Percentiles rank a stretch among this genome's conserved stretches.
These are phyloP conservation scores for Yarrowia deformans DNA, from an alignment of 805 yeast species.

Conservation along the genomic window DNA sequence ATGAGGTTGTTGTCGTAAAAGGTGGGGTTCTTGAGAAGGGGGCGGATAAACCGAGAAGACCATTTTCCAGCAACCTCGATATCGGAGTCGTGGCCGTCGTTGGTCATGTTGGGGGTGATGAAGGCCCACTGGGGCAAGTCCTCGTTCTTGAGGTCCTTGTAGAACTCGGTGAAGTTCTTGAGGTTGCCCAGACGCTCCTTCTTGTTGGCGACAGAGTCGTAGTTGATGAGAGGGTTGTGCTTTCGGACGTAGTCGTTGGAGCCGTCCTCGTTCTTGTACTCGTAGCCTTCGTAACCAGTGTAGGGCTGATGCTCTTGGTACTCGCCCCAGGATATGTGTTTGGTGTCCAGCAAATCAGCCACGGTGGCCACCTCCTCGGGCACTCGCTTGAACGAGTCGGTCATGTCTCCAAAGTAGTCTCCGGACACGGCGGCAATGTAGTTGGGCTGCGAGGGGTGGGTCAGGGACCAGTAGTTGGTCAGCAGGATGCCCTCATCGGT, in stretches of 20 bases:
- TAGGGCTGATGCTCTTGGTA: constrained; percentile 63
- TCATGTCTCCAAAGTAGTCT: constrained; percentile 58
- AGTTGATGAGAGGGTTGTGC: constrained; percentile 59
- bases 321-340: constrained; percentile 60
- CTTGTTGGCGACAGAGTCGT: constrained; percentile 53
- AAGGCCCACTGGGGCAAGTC: constrained; percentile 60
- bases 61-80: constrained; percentile 57
- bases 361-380: constrained; percentile 58
- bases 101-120: constrained; percentile 62
- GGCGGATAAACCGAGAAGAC: constrained; percentile 56
- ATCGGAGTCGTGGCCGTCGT: constrained; percentile 61
- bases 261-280: constrained; percentile 55
- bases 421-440: constrained; percentile 60
- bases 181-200: constrained; percentile 55
- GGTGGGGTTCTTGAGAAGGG: constrained; percentile 56
- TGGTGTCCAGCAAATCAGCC: constrained; percentile 58
- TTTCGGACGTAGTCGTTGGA: constrained; percentile 61
- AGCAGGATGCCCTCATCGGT: constrained; percentile 56
- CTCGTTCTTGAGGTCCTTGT: constrained; percentile 53
- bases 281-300: constrained; percentile 60
- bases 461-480: constrained; percentile 60
- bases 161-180: constrained; percentile 58
- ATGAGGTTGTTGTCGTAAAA: constrained; percentile 58
- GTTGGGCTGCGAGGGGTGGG: constrained; percentile 65
- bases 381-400: constrained; percentile 56